Evolutionary conservation across 2,329 filamentous ascomycete species (phyloP).

Genomic region (Fusarium subglutinans): DNA sequence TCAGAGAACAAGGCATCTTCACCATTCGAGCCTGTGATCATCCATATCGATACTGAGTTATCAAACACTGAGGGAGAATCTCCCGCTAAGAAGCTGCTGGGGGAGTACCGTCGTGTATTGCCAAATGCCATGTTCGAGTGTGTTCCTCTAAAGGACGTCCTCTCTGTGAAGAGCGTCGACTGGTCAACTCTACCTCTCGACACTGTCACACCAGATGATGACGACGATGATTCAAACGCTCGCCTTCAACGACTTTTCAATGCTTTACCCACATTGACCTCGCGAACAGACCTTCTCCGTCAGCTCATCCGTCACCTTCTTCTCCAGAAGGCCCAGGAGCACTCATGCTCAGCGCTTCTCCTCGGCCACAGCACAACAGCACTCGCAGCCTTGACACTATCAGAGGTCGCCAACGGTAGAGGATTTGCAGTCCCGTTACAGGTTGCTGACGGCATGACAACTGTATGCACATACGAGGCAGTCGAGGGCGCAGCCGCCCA

Average conservation of each 20-base stretch:
- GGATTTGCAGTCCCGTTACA: conserved; percentile 86
- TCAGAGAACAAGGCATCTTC: conserved; percentile 69
- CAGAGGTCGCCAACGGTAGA: conserved; percentile 90
- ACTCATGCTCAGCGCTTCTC: conserved; percentile 74
- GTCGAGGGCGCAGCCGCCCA: conserved; percentile 32
- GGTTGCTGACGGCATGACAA: conserved; percentile 74
- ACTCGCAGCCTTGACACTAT: conserved; percentile 84
- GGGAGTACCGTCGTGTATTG: conserved; percentile 67
- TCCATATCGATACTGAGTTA: conserved; percentile 62
- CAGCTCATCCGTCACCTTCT: conserved; percentile 79
- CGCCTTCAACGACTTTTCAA: conserved; percentile 65
- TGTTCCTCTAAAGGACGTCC: conserved; percentile 71
- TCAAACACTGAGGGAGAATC: conserved; percentile 35
- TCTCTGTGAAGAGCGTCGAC: conserved; percentile 61
- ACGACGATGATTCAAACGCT: conserved; percentile 44
- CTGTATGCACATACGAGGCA: conserved; percentile 45
- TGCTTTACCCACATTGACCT: conserved; percentile 76
- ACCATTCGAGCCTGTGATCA: conserved; percentile 73
- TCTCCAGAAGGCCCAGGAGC: conserved; percentile 67
- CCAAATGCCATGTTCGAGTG: conserved; percentile 71
- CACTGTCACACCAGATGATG: neutral
- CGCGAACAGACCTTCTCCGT: conserved; percentile 76
- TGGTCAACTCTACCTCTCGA: conserved; percentile 58
- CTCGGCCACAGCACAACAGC: conserved; percentile 89
- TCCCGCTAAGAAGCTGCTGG: conserved; percentile 57